Percentiles rank a stretch among this genome's conserved stretches.
Evolutionary conservation across 1,139 yeast species (phyloP).

Genomic region (Blastobotrys indianensis): DNA sequence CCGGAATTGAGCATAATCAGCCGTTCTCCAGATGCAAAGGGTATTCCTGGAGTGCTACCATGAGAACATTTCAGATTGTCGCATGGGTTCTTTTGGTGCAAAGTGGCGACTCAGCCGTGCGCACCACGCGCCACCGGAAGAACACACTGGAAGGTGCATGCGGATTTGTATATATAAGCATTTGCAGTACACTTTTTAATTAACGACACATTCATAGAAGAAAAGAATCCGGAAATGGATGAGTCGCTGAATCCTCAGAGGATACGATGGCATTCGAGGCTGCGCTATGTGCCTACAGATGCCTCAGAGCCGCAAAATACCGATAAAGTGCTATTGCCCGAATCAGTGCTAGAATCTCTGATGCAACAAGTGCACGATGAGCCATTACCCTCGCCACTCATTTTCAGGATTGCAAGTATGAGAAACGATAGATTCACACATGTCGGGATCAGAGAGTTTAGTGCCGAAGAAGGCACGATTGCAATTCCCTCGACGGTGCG

Average conservation of each 20-base stretch:
- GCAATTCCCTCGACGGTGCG: slow-evolving; percentile 29
- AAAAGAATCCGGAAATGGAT: too few species aligned
- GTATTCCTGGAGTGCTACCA: too few species aligned
- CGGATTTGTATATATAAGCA: too few species aligned
- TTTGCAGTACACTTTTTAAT: too few species aligned
- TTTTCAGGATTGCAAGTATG: slow-evolving; percentile 30
- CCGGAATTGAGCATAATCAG: slow-evolving; percentile 9
- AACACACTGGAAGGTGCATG: too few species aligned
- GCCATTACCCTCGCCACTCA: slow-evolving; percentile 34
- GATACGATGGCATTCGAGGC: background rate
- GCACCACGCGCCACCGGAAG: too few species aligned
- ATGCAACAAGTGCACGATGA: slow-evolving; percentile 19
- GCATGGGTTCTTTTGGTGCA: too few species aligned
- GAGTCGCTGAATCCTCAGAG: too few species aligned
- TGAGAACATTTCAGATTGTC: too few species aligned
- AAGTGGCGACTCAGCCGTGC: too few species aligned
- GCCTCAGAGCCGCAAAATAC: slow-evolving; percentile 7
- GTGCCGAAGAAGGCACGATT: slow-evolving; percentile 32
- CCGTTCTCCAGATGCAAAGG: background rate
- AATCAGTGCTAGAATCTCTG: slow-evolving; percentile 27
- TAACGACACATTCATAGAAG: too few species aligned
- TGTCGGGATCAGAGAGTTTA: slow-evolving; percentile 40
- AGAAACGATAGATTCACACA: slow-evolving; percentile 26
- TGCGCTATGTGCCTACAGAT: background rate
- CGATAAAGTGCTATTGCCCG: slow-evolving; percentile 33